Percentiles rank a stretch among this genome's conserved stretches.
Evolutionary conservation across 768 basidiomycete genomes (phyloP).

Genomic region (Agaricus blazei): DNA sequence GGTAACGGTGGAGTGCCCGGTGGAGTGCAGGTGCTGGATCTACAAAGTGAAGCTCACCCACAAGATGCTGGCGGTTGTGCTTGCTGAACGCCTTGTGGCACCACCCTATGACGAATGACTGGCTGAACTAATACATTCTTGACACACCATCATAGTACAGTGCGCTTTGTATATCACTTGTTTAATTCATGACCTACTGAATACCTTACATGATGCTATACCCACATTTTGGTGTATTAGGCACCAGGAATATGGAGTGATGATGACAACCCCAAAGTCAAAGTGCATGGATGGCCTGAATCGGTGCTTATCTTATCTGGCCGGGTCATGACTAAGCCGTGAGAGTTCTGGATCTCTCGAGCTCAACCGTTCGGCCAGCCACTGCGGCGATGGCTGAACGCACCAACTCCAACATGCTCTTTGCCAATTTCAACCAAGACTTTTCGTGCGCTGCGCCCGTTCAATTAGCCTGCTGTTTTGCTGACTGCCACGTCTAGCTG

Average conservation of each 20-base stretch:
- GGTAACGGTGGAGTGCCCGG: slow-evolving; percentile 47
- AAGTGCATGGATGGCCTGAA: background rate
- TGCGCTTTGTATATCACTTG: slow-evolving; percentile 2
- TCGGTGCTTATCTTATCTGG: too few species aligned
- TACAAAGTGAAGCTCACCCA: slow-evolving; percentile 16
- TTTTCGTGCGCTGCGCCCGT: slow-evolving; percentile 61
- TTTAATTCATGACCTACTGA: background rate
- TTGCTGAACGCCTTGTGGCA: slow-evolving; percentile 18
- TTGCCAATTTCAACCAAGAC: slow-evolving; percentile 97
- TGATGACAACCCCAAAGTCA: background rate
- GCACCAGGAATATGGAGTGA: too few species aligned
- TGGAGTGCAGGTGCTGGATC: slow-evolving; percentile 42
- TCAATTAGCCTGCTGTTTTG: background rate
- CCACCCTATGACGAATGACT: background rate
- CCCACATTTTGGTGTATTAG: too few species aligned
- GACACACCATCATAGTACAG: background rate
- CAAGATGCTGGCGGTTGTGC: slow-evolving; percentile 20
- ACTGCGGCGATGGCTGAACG: slow-evolving; percentile 30
- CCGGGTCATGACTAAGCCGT: too few species aligned
- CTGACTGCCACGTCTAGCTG: slow-evolving; percentile 42
- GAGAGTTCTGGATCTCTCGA: too few species aligned
- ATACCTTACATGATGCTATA: background rate
- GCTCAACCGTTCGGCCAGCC: background rate
- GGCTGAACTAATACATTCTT: background rate
- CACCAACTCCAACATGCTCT: slow-evolving; percentile 53